These are phyloP conservation scores for Vitis labrusca DNA, from an alignment of 164 flowering plant genomes.

Conservation along the genomic window DNA sequence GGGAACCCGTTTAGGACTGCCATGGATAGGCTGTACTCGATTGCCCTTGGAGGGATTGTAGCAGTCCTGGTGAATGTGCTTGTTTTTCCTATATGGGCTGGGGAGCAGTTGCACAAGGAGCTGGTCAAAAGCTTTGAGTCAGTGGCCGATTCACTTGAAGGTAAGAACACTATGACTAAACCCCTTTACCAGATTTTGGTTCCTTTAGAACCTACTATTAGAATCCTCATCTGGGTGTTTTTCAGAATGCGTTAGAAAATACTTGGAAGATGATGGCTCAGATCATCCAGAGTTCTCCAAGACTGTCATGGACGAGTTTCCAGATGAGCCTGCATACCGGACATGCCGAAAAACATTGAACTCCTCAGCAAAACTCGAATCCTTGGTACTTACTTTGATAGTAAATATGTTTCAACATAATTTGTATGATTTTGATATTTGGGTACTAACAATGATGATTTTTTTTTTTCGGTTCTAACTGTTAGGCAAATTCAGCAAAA, in stretches of 20 bases:
- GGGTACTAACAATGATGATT: background rate
- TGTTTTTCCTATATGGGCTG: constrained; percentile 81
- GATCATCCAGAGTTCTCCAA: constrained; percentile 55
- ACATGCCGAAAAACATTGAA: constrained; percentile 58
- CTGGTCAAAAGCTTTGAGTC: constrained; percentile 58
- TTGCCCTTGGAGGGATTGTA: constrained; percentile 78
- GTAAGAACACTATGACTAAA: constrained; percentile 24
- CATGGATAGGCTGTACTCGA: constrained; percentile 71
- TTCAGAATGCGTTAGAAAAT: constrained; percentile 77
- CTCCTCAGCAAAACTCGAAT: constrained; percentile 63
- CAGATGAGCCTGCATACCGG: constrained; percentile 74
- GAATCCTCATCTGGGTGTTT: background rate
- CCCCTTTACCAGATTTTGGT: too few relatives aligned
- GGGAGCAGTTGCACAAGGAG: constrained; percentile 73
- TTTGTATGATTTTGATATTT: too few relatives aligned
- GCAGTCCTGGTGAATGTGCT: constrained; percentile 73
- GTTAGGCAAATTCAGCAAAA: constrained; percentile 70
- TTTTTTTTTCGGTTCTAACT: background rate
- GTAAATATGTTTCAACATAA: background rate
- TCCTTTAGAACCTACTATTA: background rate
- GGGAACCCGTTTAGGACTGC: constrained; percentile 64
- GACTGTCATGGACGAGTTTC: constrained; percentile 67
- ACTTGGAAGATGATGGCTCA: constrained; percentile 63
- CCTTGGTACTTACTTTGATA: constrained; percentile 42
- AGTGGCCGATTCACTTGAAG: constrained; percentile 79